A percentile compares a stretch with the other conserved stretches of the same genome.
Conservation (phyloP, 2,329 filamentous ascomycete species). For the Sporothrix schenckii region DNA sequence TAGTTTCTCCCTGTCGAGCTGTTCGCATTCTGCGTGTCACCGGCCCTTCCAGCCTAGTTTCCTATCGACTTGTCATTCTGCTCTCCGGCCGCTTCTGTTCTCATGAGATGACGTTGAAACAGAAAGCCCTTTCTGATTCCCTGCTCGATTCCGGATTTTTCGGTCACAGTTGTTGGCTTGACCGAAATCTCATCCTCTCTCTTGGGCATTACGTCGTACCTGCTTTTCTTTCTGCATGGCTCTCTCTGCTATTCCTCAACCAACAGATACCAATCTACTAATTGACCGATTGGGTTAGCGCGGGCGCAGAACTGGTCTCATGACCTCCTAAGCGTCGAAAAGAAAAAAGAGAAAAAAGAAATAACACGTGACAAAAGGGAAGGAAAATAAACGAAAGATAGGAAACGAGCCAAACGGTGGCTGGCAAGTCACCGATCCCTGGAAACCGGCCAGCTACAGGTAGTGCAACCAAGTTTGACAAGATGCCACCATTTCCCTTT, state of each 20-base stretch:
- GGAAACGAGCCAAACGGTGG: slow-evolving; percentile 3
- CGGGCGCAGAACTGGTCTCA: slow-evolving; percentile 21
- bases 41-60: not conserved
- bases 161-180: not conserved
- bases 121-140: not conserved
- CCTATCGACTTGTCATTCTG: not conserved
- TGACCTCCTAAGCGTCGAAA: slow-evolving; percentile 28
- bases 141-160: not conserved
- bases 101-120: not conserved
- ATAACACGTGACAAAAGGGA: not conserved
- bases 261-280: slow-evolving; percentile 31
- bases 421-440: not conserved
- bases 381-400: slow-evolving; percentile 12
- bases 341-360: slow-evolving; percentile 3
- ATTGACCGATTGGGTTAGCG: slow-evolving; percentile 33
- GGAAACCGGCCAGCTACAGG: not conserved
- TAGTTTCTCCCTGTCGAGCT: slow-evolving; percentile 8
- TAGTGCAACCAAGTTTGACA: not conserved
- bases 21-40: not conserved
- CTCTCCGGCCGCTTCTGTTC: not conserved
- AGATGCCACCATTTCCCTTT: too few relatives aligned
- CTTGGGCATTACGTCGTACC: not conserved
- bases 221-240: slow-evolving; percentile 2
- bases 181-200: not conserved
- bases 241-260: slow-evolving; percentile 14